phyloP scores from a whole-genome alignment of 2,329 filamentous ascomycete species.

The Pseudodiploospora longispora region DNA sequence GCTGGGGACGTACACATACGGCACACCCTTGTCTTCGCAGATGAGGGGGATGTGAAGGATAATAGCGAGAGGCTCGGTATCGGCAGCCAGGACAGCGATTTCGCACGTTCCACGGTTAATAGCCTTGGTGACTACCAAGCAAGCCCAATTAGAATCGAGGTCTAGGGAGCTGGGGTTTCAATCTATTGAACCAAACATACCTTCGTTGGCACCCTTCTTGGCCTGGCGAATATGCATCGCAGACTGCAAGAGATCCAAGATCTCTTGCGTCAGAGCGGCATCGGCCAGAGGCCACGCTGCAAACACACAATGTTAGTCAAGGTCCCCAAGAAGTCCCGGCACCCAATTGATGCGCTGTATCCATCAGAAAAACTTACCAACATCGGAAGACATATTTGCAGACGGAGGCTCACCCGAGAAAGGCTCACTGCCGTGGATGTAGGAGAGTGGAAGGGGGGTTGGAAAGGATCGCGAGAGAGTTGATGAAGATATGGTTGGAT shows the following conservation, averaged over 20 bases:
- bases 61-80: conserved; percentile 81
- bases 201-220: conserved; percentile 84
- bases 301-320: conserved; percentile 13
- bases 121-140: conserved; percentile 58
- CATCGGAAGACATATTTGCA: conserved; percentile 2
- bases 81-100: conserved; percentile 80
- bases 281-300: conserved; percentile 66
- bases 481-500: conserved; percentile 3
- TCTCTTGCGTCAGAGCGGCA: conserved; percentile 66
- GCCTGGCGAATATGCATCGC: conserved; percentile 60
- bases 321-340: conserved; percentile 3
- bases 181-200: conserved; percentile 19
- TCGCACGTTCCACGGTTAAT: conserved; percentile 87
- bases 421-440: conserved; percentile 47
- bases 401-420: conserved; percentile 25
- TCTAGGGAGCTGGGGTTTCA: background rate
- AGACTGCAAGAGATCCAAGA: conserved; percentile 76
- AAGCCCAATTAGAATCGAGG: background rate
- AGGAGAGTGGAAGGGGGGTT: conserved; percentile 7
- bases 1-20: conserved; percentile 62
- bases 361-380: conserved; percentile 3
- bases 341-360: background rate
- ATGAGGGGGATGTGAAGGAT: conserved; percentile 83
- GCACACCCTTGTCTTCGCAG: conserved; percentile 66
- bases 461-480: conserved; percentile 4